Evolutionary conservation across 352 stramenopile species (phyloP), one percentile per base, ranked within the genome.

Genomic region (Achlya hypogyna): DNA sequence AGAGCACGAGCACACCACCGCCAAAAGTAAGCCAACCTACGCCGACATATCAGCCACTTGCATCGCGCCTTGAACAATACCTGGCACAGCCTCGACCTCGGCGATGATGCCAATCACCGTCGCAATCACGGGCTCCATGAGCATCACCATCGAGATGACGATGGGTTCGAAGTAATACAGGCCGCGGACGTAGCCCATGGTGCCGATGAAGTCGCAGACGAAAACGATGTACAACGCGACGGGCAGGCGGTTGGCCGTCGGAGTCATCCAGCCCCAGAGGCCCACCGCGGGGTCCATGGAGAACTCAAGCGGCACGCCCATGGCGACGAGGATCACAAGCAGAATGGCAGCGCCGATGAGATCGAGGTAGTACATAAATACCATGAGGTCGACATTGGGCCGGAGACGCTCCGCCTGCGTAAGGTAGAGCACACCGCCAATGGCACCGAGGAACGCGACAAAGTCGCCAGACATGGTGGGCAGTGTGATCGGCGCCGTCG

Each of bases 161-260:
- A 97, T 89, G 27, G 88, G 78, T 47, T 92, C 84, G 49, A 97
- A 97, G 73, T 97, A 96, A 62, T 97, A 96, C 79, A 97, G 88
- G 12, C 91, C 84, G 2, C 78, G 77, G 47, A 97, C 70, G 65
- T 94, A 97, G 12, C 87, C 87, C 45, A 92, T 81, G 12, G 85
- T 95, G 58, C 89, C 87, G 0, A 95, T 65, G 14, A 92, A 73
- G 35, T 89, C 95, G 63, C 88, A 96, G 22, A 96, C 76, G 27
- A 96, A 51, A 14, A 93, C 87, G 56, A 96, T 82, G 52, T 91
- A 95, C 6, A 89, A 58, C 71, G 95, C 88, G 1, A 85, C 79
- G 43, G 74, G 66, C n/a, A 91, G 68, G 22, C 85, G 79, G 65
- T 86, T 71, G 12, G 49, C 49, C 53, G 29, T 23, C 18, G 67